These are phyloP conservation scores for Zymoseptoria ardabiliae DNA, from an alignment of 2,329 filamentous ascomycete species.

Conservation along the genomic window DNA sequence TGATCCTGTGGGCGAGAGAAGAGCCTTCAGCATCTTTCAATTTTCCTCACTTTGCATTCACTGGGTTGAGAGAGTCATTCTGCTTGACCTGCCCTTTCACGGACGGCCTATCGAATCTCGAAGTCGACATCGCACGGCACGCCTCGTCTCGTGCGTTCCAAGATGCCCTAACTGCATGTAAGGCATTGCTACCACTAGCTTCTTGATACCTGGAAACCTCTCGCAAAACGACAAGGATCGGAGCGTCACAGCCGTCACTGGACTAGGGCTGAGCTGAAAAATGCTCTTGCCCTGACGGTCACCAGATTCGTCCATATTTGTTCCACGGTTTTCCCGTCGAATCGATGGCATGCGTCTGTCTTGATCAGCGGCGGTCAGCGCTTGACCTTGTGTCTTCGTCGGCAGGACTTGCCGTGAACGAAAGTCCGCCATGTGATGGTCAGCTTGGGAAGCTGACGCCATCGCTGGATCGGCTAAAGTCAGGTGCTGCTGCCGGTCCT, in stretches of 20 bases:
- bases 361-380: not conserved
- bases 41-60: too few species aligned
- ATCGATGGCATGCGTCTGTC: not conserved
- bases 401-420: not conserved
- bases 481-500: too few species aligned
- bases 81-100: too few species aligned
- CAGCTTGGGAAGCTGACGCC: not conserved
- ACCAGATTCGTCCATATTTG: not conserved
- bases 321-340: not conserved
- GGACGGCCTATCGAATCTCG: too few species aligned
- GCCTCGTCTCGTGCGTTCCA: too few species aligned
- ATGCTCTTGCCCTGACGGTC: not conserved
- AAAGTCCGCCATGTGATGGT: not conserved
- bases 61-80: too few species aligned
- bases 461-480: too few species aligned
- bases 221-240: not conserved
- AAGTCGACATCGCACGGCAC: too few species aligned
- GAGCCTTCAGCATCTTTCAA: too few species aligned
- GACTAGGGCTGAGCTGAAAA: not conserved
- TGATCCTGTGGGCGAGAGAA: too few species aligned
- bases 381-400: not conserved
- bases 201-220: not conserved
- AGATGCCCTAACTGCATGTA: not conserved
- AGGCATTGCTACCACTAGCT: too few species aligned
- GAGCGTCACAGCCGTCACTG: not conserved